Evolutionary conservation across 2,329 filamentous ascomycete genomes (phyloP), one percentile per base, ranked within the genome.

Genomic region (Colletotrichum neosansevieriae): DNA sequence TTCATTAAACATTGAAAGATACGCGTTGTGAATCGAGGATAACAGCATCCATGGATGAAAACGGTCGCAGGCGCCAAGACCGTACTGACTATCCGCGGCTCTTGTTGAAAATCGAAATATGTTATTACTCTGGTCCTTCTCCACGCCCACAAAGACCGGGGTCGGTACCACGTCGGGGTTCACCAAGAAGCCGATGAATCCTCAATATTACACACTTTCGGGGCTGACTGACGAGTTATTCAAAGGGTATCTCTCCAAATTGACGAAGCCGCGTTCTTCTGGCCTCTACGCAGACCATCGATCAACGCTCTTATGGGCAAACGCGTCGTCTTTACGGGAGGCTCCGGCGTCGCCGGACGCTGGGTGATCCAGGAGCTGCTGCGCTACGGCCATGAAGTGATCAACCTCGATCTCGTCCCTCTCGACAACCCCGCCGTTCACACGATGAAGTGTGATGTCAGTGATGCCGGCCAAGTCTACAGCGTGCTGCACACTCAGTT

Each of bases 401-500:
- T 80, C 29, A 79, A 80, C 59, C 72, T 81, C 5, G 78, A 79
- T 66, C 70, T 80, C 2, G 70, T 72, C 2, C 77, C 76, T 4
- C 74, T 78, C 12, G 73, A 74, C 36, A 72, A 58, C 44, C 69
- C 65, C 7, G 71, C 71, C 63, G 76, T 79, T 19, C 75, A 75
- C 57, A 80, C 78, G 1, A 70, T 80, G 15, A 78, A 77, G 53
- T 75, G 74, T 32, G 77, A 80, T 60, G 73, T 79, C 17, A 79
- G 75, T 12, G 75, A 80, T 42, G 74, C 76, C 1, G 79, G 79
- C 2, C 77, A 81, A 65, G 78, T 79, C 42, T 80, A 78, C 73
- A 80, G 78, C 70, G 79, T 76, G 10, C 58, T 80, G 40, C 75
- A 75, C 15, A 73, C 84, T 0, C 86, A 90, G 72, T 89, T 88